Conservation (phyloP, 805 yeast genomes). For the Diddensiella caesifluorescens region DNA sequence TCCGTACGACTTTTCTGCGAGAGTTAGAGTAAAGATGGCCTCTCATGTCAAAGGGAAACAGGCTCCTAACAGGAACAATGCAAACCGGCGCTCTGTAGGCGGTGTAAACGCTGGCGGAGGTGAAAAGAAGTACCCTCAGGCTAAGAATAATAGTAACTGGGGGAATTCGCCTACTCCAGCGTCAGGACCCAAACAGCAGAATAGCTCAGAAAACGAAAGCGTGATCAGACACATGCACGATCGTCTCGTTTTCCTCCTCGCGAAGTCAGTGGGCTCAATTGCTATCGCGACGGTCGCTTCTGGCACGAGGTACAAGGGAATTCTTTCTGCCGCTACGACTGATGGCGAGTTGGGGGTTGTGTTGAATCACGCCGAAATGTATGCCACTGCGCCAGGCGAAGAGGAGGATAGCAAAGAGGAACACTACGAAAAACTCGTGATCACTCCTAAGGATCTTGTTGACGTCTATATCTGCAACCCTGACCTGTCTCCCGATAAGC, state of each 20-base stretch:
- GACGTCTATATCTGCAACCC: constrained; percentile 43
- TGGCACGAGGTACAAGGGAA: constrained; percentile 56
- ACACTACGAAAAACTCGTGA: constrained; percentile 37
- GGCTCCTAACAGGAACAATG: background rate
- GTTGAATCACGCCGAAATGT: constrained; percentile 46
- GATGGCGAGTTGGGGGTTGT: constrained; percentile 51
- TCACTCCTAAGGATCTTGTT: constrained; percentile 47
- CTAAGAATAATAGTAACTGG: background rate
- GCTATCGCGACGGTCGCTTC: constrained; percentile 56
- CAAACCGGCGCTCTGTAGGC: background rate
- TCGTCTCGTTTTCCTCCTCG: constrained; percentile 48
- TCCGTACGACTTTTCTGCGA: too few relatives aligned
- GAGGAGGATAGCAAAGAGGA: constrained; percentile 31
- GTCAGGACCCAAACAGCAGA: constrained; percentile 28
- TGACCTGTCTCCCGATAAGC: constrained; percentile 31
- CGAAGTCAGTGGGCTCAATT: constrained; percentile 54
- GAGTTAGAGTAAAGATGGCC: too few relatives aligned
- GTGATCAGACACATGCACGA: constrained; percentile 43
- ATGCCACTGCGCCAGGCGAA: constrained; percentile 34
- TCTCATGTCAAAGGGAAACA: too few relatives aligned
- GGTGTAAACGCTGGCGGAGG: background rate
- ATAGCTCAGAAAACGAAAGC: constrained; percentile 18
- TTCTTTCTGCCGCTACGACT: constrained; percentile 44
- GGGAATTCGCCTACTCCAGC: background rate
- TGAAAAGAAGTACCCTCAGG: background rate